Base-by-base conservation (phyloP, 176 grass and related monocot genomes). In the Ananas comosus region DNA sequence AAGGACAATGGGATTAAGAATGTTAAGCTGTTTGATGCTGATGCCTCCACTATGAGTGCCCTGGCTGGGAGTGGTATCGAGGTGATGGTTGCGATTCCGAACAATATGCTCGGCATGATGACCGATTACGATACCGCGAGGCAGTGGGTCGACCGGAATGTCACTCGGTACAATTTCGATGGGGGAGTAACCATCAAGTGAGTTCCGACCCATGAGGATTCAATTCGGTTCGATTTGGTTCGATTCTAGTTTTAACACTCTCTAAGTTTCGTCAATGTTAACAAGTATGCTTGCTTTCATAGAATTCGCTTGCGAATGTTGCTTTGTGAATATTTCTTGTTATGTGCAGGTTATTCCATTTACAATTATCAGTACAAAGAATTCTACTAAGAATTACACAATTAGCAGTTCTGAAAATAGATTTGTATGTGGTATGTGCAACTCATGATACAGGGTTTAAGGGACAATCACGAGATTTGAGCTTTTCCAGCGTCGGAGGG, bases 131-230 rank as follows among this genome's bases (percentile, higher is more conserved):
- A 48, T 29, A 57, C 64, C 0, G 83, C 83, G 1, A 78, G 70
- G 74, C 53, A 78, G 76, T 86, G 83, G 83, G 83, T 86, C 42
- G 21, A 82, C 4, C 33, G 58, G 17, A 86, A 86, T 29, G 74
- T 86, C 2, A 70, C 54, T 64, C 21, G 56, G 0, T 82, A 86
- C 64, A 75, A 64, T 65, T 86, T 86, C 63, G 61, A 74, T 28
- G 83, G 83, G 6, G 83, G 83, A 16, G 83, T 78, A n/a, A 78
- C 58, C 22, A 77, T 86, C 50, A 86, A 86, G 83, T 86, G 69
- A 86, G 83, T 78, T 7, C 13, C 50, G 13, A 52, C 1, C 66
- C 10, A 63, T 1, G 0, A 42, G 5, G 0, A 42, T 12, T 27
- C 50, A 50, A 53, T 27, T 23, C 50, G 12, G 14, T 18, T 42